phyloP scores from a whole-genome alignment of 148 eudicot species.

The Rhododendron molle region DNA sequence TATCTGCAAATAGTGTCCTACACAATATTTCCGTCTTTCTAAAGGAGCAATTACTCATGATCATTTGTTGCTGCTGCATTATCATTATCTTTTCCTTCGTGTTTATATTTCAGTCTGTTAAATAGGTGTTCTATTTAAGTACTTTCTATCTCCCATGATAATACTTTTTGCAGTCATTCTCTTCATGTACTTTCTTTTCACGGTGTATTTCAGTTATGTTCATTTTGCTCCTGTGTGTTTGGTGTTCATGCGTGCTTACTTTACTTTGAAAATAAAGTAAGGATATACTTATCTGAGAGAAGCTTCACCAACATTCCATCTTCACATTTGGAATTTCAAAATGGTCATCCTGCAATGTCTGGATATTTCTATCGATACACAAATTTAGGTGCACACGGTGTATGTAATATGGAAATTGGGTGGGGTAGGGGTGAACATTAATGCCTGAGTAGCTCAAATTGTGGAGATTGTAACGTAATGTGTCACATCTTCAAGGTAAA shows the following conservation, averaged over 20 bases:
- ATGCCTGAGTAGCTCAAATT: background rate
- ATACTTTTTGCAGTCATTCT: background rate
- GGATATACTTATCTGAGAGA: background rate
- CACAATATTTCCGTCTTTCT: background rate
- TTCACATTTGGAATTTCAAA: background rate
- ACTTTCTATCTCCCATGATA: background rate
- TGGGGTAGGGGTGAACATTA: background rate
- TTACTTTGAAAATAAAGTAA: background rate
- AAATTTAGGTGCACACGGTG: background rate
- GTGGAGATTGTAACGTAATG: background rate
- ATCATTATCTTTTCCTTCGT: background rate
- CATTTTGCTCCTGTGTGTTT: background rate
- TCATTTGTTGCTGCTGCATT: background rate
- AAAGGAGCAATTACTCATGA: background rate
- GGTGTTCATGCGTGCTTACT: background rate
- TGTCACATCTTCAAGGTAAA: background rate
- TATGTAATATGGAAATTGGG: background rate
- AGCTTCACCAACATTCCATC: background rate
- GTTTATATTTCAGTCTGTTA: background rate
- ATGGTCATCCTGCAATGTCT: background rate
- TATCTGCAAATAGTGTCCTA: background rate
- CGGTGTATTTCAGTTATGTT: background rate
- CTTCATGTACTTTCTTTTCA: background rate
- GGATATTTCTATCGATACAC: background rate
- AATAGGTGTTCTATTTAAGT: background rate